phyloP scores from a whole-genome alignment of 1,284 basidiomycete species.

The Salmacisia buchloeana region DNA sequence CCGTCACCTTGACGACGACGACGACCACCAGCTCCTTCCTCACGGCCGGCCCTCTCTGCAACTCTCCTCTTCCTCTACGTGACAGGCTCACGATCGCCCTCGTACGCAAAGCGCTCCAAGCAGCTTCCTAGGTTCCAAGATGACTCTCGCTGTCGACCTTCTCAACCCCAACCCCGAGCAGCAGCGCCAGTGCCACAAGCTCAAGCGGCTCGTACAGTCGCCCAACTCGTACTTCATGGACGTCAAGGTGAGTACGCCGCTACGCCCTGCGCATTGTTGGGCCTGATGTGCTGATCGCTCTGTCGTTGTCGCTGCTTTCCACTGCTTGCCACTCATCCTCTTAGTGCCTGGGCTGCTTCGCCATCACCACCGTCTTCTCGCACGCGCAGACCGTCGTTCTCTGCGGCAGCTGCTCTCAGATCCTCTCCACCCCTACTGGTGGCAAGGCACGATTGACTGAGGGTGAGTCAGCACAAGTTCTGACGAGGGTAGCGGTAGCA shows the following conservation, averaged over 20 bases:
- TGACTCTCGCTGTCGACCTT: conserved; percentile 95
- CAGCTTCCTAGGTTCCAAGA: no score
- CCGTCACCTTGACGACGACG: no score
- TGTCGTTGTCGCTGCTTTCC: not conserved
- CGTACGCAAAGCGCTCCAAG: no score
- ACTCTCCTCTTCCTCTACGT: no score
- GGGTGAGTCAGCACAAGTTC: no score
- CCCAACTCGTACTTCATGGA: conserved; percentile 39
- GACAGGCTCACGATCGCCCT: no score
- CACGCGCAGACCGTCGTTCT: conserved; percentile 89
- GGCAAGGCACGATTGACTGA: conserved; percentile 97
- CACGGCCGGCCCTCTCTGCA: no score
- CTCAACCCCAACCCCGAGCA: conserved; percentile 87
- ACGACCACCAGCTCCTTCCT: no score
- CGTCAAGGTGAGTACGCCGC: conserved; percentile 4
- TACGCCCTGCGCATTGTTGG: no score
- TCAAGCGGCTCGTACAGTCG: conserved; percentile 96
- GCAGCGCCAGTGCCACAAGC: conserved; percentile 73
- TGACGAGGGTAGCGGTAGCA: no score
- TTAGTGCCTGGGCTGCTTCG: conserved; percentile 95
- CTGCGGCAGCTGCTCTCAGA: conserved; percentile 86
- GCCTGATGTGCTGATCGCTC: not conserved
- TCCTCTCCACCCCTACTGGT: conserved; percentile 97
- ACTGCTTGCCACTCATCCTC: no score
- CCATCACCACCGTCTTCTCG: conserved; percentile 90